Evolutionary conservation across 1,139 yeast genomes (phyloP), one percentile per base, ranked within the genome.

Genomic region (Pichia sp.): DNA sequence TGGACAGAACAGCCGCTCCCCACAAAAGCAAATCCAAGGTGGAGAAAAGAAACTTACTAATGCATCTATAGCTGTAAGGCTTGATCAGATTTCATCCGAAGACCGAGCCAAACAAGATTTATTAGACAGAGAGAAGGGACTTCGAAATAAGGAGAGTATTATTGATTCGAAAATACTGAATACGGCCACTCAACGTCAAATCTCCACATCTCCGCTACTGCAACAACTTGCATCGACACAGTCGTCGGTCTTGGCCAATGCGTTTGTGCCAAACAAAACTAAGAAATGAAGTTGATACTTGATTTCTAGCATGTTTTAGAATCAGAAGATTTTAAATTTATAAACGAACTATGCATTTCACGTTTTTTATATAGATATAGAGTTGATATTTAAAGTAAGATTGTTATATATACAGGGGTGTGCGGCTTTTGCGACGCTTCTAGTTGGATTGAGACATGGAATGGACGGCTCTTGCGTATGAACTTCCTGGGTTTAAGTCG

Each of bases 401-500:
- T n/a, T n/a, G n/a, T n/a, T n/a, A n/a, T 42, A 46, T 45, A 45
- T 40, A 48, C 38, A 49, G 39, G 38, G 7, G 35, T 9, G 21
- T 12, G 21, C 40, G 47, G 21, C 12, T 28, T 37, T 12, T 32
- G 30, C 37, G 34, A 36, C 47, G 7, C 27, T n/a, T 33, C 55
- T 50, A 37, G 45, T 47, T 41, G 11, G 47, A 39, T 28, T 58
- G 57, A 11, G 53, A 49, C 42, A 61, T 49, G 11, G 58, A 55
- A 40, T 50, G 50, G 32, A 56, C 39, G 12, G 72, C 69, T 56
- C 71, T 69, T 43, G 73, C 74, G 48, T 75, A 65, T 3, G 87
- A 77, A 35, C 80, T 68, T 18, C 83, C 81, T 14, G 75, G 71
- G 56, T 78, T 79, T 53, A 82, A 70, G 36, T 69, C 69, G 60